Percentiles rank a stretch among this genome's conserved stretches.
Evolutionary conservation across 2,329 filamentous ascomycete genomes (phyloP).

Genomic region (Penicillium sp.): DNA sequence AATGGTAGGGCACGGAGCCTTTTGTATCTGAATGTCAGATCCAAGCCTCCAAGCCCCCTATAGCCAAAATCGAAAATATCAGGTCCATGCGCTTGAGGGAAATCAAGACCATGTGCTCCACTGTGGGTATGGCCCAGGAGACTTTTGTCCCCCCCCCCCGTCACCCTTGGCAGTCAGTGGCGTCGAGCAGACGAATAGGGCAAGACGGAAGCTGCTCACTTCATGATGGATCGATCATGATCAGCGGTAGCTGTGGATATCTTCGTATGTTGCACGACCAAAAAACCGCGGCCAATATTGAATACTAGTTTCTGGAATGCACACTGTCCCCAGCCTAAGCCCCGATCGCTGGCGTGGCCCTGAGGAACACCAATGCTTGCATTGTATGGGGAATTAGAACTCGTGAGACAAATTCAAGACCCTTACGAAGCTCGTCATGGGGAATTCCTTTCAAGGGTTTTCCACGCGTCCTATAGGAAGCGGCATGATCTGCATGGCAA

Average conservation of each 20-base stretch:
- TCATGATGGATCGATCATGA: background rate
- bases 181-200: constrained; percentile 18
- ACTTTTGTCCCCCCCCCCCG: background rate
- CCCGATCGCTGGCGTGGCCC: constrained; percentile 3
- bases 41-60: constrained; percentile 7
- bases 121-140: constrained; percentile 21
- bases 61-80: constrained; percentile 12
- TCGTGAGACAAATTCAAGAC: background rate
- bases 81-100: constrained; percentile 13
- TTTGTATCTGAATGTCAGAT: constrained; percentile 16
- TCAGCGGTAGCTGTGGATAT: background rate
- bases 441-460: background rate
- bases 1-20: constrained; percentile 6
- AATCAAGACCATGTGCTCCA: constrained; percentile 22
- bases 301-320: constrained; percentile 1
- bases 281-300: background rate
- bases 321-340: background rate
- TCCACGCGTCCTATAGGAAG: constrained; percentile 14
- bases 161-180: constrained; percentile 18
- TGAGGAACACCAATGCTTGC: background rate
- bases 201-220: constrained; percentile 12
- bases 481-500: constrained; percentile 19
- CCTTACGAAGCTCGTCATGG: constrained; percentile 2
- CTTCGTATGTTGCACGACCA: background rate
- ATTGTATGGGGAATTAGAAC: background rate